A percentile compares a stretch with the other conserved stretches of the same genome.
Conservation (phyloP, 176 grass and related monocot genomes). For the Pontederia paniculata region DNA sequence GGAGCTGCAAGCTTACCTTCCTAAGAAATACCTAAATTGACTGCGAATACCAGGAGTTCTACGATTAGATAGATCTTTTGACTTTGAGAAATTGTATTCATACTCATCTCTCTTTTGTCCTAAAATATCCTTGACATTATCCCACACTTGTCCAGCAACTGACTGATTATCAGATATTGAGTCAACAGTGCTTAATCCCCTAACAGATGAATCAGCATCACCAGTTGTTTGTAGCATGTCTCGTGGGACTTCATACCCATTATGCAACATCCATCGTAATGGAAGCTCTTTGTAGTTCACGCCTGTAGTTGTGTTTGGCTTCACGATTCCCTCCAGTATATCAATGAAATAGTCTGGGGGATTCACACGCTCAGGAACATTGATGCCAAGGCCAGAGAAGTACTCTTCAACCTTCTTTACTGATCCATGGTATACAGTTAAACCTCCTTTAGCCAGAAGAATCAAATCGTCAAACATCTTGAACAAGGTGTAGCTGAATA, state of each 20-base stretch:
- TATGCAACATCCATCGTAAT: constrained; percentile 77
- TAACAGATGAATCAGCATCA: constrained; percentile 26
- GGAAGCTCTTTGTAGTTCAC: constrained; percentile 62
- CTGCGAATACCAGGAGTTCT: constrained; percentile 48
- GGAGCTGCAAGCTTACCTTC: constrained; percentile 45
- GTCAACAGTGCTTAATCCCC: constrained; percentile 2
- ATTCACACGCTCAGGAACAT: constrained; percentile 77
- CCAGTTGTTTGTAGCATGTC: constrained; percentile 54
- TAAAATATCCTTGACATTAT: constrained; percentile 45
- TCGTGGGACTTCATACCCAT: constrained; percentile 67
- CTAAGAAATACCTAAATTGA: constrained; percentile 74
- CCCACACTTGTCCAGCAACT: constrained; percentile 25
- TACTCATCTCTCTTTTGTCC: constrained; percentile 54
- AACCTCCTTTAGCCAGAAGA: constrained; percentile 82
- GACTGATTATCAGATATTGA: constrained; percentile 19
- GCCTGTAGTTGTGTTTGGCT: constrained; percentile 29
- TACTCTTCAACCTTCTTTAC: constrained; percentile 90
- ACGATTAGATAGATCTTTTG: constrained; percentile 50
- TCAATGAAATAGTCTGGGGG: constrained; percentile 96
- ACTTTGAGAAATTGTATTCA: constrained; percentile 42
- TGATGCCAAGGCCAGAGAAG: constrained; percentile 56
- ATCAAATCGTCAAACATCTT: constrained; percentile 86
- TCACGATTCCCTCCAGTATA: constrained; percentile 75
- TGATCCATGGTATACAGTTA: constrained; percentile 76
- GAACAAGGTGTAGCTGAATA: constrained; percentile 63